Percentiles rank a stretch among this genome's conserved stretches.
Evolutionary conservation across 1,284 basidiomycete species (phyloP).

Genomic region (Cutaneotrichosporon sp.): DNA sequence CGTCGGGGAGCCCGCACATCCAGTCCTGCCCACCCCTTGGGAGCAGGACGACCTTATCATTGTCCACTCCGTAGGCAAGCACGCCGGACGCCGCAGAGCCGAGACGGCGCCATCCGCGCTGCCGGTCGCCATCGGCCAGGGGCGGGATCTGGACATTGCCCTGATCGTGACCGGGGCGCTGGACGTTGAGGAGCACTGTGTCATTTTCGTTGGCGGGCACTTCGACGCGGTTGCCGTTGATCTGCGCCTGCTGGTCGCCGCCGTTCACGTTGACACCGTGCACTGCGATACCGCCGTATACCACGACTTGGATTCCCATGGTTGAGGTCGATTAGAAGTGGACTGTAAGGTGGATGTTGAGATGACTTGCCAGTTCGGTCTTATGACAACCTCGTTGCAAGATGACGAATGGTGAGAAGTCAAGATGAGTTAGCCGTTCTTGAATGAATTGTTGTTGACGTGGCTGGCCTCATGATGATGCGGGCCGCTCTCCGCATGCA

Average conservation of each 20-base stretch:
- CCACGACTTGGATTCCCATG: constrained; percentile 13
- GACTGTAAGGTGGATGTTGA: too few relatives aligned
- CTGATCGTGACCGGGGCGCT: constrained; percentile 8
- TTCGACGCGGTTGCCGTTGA: constrained; percentile 10
- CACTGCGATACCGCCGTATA: constrained; percentile 15
- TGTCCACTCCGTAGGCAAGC: constrained; percentile 12
- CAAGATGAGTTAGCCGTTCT: too few relatives aligned
- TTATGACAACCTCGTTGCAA: too few relatives aligned
- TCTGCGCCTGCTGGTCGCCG: constrained; percentile 6
- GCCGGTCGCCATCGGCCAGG: constrained; percentile 6
- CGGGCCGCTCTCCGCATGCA: too few relatives aligned
- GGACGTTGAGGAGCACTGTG: constrained; percentile 6
- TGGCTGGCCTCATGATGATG: too few relatives aligned
- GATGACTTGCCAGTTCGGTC: too few relatives aligned
- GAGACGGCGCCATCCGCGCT: constrained; percentile 14
- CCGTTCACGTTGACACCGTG: constrained; percentile 11
- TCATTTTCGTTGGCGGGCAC: constrained; percentile 4
- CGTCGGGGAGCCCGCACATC: constrained; percentile 15
- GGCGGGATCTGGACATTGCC: constrained; percentile 4
- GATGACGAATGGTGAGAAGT: too few relatives aligned
- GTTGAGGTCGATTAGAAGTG: too few relatives aligned
- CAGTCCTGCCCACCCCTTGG: constrained; percentile 6
- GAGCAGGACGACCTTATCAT: constrained; percentile 14
- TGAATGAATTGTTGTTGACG: too few relatives aligned
- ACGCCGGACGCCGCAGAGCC: constrained; percentile 3